A percentile compares a stretch with the other conserved stretches of the same genome.
phyloP scores from a whole-genome alignment of 306 rosid genomes.

The Malus sylvestris region DNA sequence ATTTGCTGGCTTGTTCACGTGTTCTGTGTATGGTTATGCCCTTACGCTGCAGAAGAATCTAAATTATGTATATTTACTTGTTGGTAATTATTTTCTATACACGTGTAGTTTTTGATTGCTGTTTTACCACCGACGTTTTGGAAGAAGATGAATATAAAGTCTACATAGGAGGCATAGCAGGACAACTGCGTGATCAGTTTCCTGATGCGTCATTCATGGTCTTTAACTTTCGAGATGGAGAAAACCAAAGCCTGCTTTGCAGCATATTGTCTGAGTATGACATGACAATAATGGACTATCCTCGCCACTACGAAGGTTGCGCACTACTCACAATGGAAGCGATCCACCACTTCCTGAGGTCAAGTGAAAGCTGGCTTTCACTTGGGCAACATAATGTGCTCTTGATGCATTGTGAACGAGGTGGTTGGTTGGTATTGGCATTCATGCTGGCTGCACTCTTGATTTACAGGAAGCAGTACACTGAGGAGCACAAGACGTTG shows the following conservation, averaged over 20 bases:
- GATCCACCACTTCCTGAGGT: conserved; percentile 89
- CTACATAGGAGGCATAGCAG: conserved; percentile 64
- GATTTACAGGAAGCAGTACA: conserved; percentile 75
- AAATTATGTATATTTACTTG: neutral
- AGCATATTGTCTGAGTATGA: conserved; percentile 61
- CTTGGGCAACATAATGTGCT: conserved; percentile 75
- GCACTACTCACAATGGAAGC: conserved; percentile 91
- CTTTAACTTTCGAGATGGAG: conserved; percentile 93
- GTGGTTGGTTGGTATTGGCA: conserved; percentile 93
- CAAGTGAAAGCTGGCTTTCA: conserved; percentile 92
- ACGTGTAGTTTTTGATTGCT: conserved; percentile 82
- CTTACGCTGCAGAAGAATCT: conserved; percentile 16
- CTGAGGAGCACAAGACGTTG: conserved; percentile 83
- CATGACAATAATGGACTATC: conserved; percentile 96
- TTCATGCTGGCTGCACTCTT: conserved; percentile 90
- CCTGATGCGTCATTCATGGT: conserved; percentile 91
- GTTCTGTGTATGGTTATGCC: neutral
- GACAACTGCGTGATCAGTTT: conserved; percentile 60
- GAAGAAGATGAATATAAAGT: conserved; percentile 68
- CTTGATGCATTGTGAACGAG: conserved; percentile 91
- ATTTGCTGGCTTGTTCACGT: neutral
- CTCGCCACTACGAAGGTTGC: conserved; percentile 90
- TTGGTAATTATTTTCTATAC: conserved; percentile 20
- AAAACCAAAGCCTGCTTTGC: conserved; percentile 59
- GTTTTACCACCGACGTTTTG: conserved; percentile 80